Conservation (phyloP, 177 flowering plant genomes). For the Vitis hybrid region DNA sequence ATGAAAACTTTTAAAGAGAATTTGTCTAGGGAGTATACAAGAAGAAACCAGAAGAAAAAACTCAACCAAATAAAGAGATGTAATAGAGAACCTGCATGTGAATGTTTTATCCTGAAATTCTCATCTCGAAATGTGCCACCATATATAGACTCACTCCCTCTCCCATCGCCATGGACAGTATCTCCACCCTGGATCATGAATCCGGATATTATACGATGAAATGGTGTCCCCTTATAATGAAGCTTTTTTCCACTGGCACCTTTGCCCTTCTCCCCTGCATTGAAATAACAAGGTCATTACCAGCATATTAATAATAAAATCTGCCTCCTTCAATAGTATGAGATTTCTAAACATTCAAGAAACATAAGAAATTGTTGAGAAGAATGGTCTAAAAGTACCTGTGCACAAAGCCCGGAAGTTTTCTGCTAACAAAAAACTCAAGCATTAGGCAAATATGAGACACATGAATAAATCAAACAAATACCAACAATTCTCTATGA, state of each 20-base stretch:
- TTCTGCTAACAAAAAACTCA: conserved; percentile 57
- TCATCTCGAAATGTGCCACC: conserved; percentile 91
- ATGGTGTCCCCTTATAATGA: conserved; percentile 86
- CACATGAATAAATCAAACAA: not conserved
- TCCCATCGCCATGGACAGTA: conserved; percentile 72
- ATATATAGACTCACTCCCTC: conserved; percentile 78
- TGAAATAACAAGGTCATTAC: not conserved
- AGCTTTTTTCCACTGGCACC: conserved; percentile 65
- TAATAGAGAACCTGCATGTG: conserved; percentile 71
- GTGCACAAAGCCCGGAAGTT: conserved; percentile 97
- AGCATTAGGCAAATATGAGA: conserved; percentile 9
- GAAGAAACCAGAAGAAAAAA: not conserved
- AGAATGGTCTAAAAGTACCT: conserved; percentile 42
- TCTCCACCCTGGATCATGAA: conserved; percentile 98
- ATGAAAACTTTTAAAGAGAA: not conserved
- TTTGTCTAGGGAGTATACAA: not conserved
- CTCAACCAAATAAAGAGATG: not conserved
- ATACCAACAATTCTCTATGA: not conserved
- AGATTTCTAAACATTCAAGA: not conserved
- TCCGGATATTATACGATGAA: conserved; percentile 94
- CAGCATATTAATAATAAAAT: not conserved
- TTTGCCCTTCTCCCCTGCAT: conserved; percentile 80
- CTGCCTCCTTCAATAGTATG: not conserved
- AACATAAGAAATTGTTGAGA: not conserved
- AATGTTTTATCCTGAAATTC: conserved; percentile 82